Percentiles rank a stretch among this genome's conserved stretches.
Evolutionary conservation across 768 basidiomycete species (phyloP).

Genomic region (Lactarius hatsudake): DNA sequence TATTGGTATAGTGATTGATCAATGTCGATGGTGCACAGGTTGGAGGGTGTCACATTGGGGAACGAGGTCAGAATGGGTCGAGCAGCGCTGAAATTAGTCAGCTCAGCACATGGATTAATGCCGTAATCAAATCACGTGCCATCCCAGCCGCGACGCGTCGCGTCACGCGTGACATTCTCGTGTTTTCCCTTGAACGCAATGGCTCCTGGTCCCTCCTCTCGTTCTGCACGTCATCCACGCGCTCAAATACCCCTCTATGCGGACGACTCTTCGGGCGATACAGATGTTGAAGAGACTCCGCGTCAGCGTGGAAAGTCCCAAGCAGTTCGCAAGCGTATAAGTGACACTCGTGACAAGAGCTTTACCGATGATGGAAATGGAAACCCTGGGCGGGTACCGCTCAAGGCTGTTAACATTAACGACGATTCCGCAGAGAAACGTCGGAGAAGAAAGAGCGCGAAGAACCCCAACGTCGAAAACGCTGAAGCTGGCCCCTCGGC

Average conservation of each 20-base stretch:
- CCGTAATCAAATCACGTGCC: constrained; percentile 11
- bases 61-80: neutral
- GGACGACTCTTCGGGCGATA: constrained; percentile 27
- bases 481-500: constrained; percentile 56
- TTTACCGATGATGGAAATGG: constrained; percentile 40
- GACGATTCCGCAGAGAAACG: constrained; percentile 89
- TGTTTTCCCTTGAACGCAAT: constrained; percentile 5
- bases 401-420: constrained; percentile 55
- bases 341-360: constrained; percentile 52
- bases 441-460: constrained; percentile 74
- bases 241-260: constrained; percentile 24
- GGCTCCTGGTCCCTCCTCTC: constrained; percentile 16
- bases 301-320: constrained; percentile 21
- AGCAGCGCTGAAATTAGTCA: no score
- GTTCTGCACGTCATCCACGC: constrained; percentile 18
- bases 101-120: no score
- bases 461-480: constrained; percentile 51
- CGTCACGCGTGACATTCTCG: constrained; percentile 27
- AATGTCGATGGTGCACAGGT: constrained; percentile 13
- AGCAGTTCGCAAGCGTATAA: constrained; percentile 47
- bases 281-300: constrained; percentile 36
- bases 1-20: neutral
- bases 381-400: constrained; percentile 34
- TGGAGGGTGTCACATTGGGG: neutral
- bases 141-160: constrained; percentile 18